A percentile compares a stretch with the other conserved stretches of the same genome.
Conservation (phyloP, 805 yeast species). For the Kodamaea hsintzibuensis region DNA sequence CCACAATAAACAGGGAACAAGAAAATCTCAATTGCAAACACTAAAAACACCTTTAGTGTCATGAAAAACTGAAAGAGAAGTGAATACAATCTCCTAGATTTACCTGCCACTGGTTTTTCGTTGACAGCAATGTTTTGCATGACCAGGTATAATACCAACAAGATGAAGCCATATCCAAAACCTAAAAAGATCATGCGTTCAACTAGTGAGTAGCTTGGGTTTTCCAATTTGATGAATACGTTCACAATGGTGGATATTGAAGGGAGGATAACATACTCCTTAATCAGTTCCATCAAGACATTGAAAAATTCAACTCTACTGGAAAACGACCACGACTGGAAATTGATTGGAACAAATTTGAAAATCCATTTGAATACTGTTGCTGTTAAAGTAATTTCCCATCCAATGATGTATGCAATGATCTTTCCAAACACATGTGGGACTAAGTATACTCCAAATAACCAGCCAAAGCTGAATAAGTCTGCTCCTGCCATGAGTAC, state of each 20-base stretch:
- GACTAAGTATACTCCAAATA: conserved; percentile 44
- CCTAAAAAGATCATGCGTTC: conserved; percentile 40
- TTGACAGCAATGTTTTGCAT: conserved; percentile 34
- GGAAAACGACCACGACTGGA: not conserved
- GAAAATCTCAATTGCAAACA: conserved; percentile 78
- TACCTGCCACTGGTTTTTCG: conserved; percentile 48
- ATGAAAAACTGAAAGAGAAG: conserved; percentile 55
- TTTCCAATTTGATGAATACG: not conserved
- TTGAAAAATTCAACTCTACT: not conserved
- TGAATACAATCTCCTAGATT: conserved; percentile 51
- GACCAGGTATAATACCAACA: conserved; percentile 23
- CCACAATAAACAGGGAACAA: conserved; percentile 90
- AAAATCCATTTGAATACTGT: not conserved
- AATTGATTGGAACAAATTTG: not conserved
- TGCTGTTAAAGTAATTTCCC: not conserved
- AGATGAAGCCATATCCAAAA: conserved; percentile 34
- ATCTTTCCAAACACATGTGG: conserved; percentile 49
- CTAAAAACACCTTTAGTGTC: conserved; percentile 70
- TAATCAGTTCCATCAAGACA: conserved; percentile 2
- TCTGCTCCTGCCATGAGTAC: conserved; percentile 34
- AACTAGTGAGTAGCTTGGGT: conserved; percentile 27
- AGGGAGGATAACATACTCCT: not conserved
- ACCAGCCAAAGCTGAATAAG: conserved; percentile 33
- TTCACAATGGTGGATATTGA: not conserved
- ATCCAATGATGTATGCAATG: conserved; percentile 16